Base-by-base conservation (phyloP, 2,329 filamentous ascomycete genomes). In the Sarocladium strictum region DNA sequence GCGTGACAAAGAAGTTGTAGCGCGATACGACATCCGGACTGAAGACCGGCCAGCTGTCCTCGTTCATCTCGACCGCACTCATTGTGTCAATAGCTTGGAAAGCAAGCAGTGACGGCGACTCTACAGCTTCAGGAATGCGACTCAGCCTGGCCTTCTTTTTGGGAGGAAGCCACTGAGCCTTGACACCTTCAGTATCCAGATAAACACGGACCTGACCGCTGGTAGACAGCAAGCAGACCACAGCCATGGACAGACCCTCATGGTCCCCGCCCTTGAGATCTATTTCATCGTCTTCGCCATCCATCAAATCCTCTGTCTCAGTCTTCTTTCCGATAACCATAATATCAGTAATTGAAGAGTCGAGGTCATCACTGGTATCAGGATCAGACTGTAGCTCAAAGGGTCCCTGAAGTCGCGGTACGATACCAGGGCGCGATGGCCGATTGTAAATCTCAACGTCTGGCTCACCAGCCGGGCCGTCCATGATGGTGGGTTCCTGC, bases 121-220 rank as follows among this genome's bases (percentile, higher is more conserved):
- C 69, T 2, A 65, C 60, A 12, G 69, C 65, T 2, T 69, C 69
- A 17, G 69, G 58, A 11, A 75, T 64, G 11, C 71, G 69, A n/a
- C 69, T 67, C 35, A 72, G 57, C 60, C 72, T 79, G 1, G 72
- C 74, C 61, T 77, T 83, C 61, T 71, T 74, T 55, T 76, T 79
- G 6, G 80, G 79, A 1, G 81, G 81, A 19, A 86, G 69, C 83
- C 83, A 86, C 63, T 85, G 79, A n/a, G 83, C 83, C 63, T 86
- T 78, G 15, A 85, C 75, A 1, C 81, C 81, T 10, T 84, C 77
- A 2, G 83, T 61, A 60, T 86, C 83, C 12, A 86, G 71, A 60
- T 82, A 85, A 35, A 86, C 72, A 41, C 81, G 76, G 55, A 85
- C 71, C 62, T 81, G 80, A 3, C 83, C 83, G 59, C 79, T 84